Percentiles rank a stretch among this genome's conserved stretches.
phyloP scores from a whole-genome alignment of 768 basidiomycete species.

The Hebeloma cylindrosporum region DNA sequence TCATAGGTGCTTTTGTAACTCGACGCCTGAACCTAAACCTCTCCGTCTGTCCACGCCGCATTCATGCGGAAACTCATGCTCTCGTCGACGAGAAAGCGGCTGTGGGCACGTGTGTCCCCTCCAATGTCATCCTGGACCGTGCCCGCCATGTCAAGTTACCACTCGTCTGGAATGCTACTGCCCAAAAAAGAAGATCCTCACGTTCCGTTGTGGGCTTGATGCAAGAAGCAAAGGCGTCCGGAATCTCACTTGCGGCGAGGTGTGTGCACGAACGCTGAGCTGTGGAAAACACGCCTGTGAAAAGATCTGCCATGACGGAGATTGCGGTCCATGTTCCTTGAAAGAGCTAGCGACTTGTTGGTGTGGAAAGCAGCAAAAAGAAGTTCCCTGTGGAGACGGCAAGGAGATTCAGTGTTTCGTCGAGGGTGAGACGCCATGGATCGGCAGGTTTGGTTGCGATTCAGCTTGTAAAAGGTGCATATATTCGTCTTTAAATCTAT shows the following conservation, averaged over 20 bases:
- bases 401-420: constrained; percentile 40
- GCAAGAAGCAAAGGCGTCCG: constrained; percentile 29
- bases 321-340: constrained; percentile 64
- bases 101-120: constrained; percentile 86
- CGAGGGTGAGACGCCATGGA: constrained; percentile 54
- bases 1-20: constrained; percentile 80
- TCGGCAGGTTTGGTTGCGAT: constrained; percentile 61
- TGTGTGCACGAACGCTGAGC: constrained; percentile 46
- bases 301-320: constrained; percentile 72
- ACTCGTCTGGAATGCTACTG: constrained; percentile 81
- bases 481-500: background rate
- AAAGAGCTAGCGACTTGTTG: constrained; percentile 65
- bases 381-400: constrained; percentile 68
- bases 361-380: constrained; percentile 69
- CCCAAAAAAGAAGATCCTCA: constrained; percentile 54
- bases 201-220: constrained; percentile 55
- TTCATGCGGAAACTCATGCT: constrained; percentile 72
- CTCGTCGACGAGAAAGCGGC: constrained; percentile 49
- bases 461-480: constrained; percentile 55
- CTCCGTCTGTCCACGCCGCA: constrained; percentile 72
- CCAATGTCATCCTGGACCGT: constrained; percentile 92
- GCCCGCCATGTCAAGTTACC: constrained; percentile 88
- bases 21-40: constrained; percentile 69
- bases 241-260: constrained; percentile 44
- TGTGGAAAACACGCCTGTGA: constrained; percentile 77